These are phyloP conservation scores for Domatiomyces globalis DNA, from an alignment of 2,329 filamentous ascomycete species.

Conservation along the genomic window DNA sequence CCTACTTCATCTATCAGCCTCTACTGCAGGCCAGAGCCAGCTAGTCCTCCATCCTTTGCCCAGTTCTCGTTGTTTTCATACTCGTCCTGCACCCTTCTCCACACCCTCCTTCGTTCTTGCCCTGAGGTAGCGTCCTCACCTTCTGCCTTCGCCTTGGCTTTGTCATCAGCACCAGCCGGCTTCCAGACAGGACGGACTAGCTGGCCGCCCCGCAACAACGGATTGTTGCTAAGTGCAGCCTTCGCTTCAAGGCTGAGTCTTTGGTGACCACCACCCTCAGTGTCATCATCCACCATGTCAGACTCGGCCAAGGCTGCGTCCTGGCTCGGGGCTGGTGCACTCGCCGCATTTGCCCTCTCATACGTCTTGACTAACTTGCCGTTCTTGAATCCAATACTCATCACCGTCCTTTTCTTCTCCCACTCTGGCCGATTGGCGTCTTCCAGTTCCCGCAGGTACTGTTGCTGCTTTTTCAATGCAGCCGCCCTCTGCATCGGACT, in stretches of 20 bases:
- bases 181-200: slow-evolving; percentile 34
- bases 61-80: slow-evolving; percentile 35
- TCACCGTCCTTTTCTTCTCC: slow-evolving; percentile 71
- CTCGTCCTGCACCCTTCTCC: slow-evolving; percentile 33
- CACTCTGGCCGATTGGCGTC: slow-evolving; percentile 76
- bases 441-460: slow-evolving; percentile 68
- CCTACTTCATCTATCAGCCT: slow-evolving; percentile 12
- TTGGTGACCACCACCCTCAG: slow-evolving; percentile 7
- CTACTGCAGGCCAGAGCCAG: slow-evolving; percentile 22
- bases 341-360: slow-evolving; percentile 19
- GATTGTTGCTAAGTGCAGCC: slow-evolving; percentile 31
- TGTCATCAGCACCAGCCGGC: slow-evolving; percentile 13
- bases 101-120: slow-evolving; percentile 28
- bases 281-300: slow-evolving; percentile 3
- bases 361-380: slow-evolving; percentile 54
- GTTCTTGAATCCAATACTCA: slow-evolving; percentile 69
- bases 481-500: slow-evolving; percentile 66
- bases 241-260: slow-evolving; percentile 14
- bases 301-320: slow-evolving; percentile 9
- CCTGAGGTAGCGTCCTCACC: slow-evolving; percentile 2
- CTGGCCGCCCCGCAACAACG: slow-evolving; percentile 30
- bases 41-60: slow-evolving; percentile 32
- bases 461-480: slow-evolving; percentile 75
- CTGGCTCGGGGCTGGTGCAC: slow-evolving; percentile 15
- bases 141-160: slow-evolving; percentile 9